Evolutionary conservation across 441 rosid species (phyloP).

Genomic region (Jatropha multifida): DNA sequence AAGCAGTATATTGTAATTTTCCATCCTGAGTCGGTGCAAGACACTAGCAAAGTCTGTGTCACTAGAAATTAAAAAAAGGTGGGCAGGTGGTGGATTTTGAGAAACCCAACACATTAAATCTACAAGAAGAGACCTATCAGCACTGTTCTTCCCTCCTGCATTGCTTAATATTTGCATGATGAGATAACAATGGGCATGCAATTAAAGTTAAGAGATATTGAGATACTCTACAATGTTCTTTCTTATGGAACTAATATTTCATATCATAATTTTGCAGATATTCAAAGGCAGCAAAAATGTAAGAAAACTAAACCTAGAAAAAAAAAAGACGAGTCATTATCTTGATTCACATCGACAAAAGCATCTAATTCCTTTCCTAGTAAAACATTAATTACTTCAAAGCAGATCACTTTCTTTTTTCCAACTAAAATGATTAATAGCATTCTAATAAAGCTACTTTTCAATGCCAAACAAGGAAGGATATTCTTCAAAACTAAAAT

Average conservation of each 20-base stretch:
- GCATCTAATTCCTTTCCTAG: not conserved
- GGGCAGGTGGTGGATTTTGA: constrained; percentile 92
- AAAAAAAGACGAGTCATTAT: not conserved
- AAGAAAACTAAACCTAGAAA: not conserved
- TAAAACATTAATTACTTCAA: not conserved
- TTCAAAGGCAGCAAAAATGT: not conserved
- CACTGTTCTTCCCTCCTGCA: constrained; percentile 81
- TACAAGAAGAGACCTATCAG: constrained; percentile 66
- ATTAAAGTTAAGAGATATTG: not conserved
- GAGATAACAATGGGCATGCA: constrained; percentile 4
- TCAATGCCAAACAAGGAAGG: not conserved
- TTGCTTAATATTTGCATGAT: constrained; percentile 15
- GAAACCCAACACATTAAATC: constrained; percentile 81
- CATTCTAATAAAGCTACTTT: not conserved
- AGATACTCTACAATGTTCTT: not conserved
- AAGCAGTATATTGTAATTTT: constrained; percentile 83
- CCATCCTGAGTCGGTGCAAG: constrained; percentile 79
- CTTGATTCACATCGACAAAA: not conserved
- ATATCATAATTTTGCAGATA: not conserved
- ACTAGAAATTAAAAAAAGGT: constrained; percentile 76
- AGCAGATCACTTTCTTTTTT: not conserved
- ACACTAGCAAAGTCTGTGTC: constrained; percentile 62
- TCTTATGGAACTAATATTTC: not conserved
- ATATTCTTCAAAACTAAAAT: not conserved
- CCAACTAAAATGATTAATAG: not conserved